Conservation (phyloP, 192 early-diverging fungal species). For the Spinellus fusiger region DNA sequence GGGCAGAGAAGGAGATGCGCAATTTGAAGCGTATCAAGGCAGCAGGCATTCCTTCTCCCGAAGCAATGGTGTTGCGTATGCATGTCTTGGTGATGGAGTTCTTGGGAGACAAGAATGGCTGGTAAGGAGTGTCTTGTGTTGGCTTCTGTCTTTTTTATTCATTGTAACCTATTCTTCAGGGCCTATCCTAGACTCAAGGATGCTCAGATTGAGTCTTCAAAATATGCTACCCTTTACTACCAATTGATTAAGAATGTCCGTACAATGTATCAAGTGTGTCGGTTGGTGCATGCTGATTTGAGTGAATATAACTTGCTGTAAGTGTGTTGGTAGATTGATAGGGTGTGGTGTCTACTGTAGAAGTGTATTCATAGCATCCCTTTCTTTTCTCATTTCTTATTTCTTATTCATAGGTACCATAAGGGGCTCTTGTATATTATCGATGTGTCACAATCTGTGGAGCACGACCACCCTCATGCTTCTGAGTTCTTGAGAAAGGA, state of each 20-base stretch:
- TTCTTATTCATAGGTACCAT: constrained; percentile 56
- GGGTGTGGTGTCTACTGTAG: neutral
- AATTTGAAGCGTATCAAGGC: constrained; percentile 87
- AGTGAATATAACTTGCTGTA: constrained; percentile 96
- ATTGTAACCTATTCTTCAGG: constrained; percentile 22
- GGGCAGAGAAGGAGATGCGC: constrained; percentile 99
- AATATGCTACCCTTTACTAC: constrained; percentile 71
- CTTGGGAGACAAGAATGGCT: constrained; percentile 85
- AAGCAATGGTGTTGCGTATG: constrained; percentile 80
- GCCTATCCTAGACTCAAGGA: constrained; percentile 94
- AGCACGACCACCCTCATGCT: constrained; percentile 96
- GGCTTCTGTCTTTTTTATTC: neutral
- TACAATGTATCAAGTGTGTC: constrained; percentile 86
- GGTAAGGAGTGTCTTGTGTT: constrained; percentile 33
- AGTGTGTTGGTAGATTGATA: constrained; percentile 16
- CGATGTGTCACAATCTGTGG: constrained; percentile 97
- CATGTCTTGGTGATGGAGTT: constrained; percentile 96
- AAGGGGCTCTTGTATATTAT: constrained; percentile 81
- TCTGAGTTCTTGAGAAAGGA: constrained; percentile 96
- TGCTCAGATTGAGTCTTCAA: constrained; percentile 69
- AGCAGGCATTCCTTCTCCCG: constrained; percentile 86
- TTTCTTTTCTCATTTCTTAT: neutral
- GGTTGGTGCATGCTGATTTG: constrained; percentile 95
- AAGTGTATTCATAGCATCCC: neutral
- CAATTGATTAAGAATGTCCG: constrained; percentile 86